Base-by-base conservation (phyloP, 768 basidiomycete species). In the Tylopilus subfusipes region DNA sequence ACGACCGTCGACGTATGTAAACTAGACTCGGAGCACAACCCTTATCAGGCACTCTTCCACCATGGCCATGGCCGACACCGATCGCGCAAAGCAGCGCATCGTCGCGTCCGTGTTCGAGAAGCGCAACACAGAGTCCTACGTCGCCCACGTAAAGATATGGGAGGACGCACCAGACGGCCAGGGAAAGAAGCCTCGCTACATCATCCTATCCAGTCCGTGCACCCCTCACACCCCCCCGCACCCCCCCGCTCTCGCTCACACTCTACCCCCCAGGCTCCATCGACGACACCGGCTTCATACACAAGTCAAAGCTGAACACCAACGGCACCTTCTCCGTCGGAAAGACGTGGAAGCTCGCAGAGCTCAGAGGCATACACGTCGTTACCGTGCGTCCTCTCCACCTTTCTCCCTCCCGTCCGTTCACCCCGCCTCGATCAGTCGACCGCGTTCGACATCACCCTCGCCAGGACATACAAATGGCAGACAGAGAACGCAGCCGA, bases 281-380 rank as follows among this genome's bases (percentile, higher is more conserved):
- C 55, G 81, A 81, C 59, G 83, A 84, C 24, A 72, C 76, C 44
- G 86, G 86, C 1, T 83, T 85, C 68, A 82, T 99, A 19, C 95
- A 99, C 81, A 99, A 99, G 73, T 93, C 95, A 2, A 98, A 98
- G 74, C 75, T 92, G 59, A 98, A 99, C 68, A 85, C 87, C 40
- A 98, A 98, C 66, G 88, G 90, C 31, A 82, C 92, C 0, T 98
- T 96, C 72, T 97, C 93, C 9, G 92, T 98, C 45, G 97, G 97
- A 7, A 99, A 99, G 76, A 93, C 96, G 2, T 99, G 97, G 97
- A 80, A 76, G 55, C 73, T 98, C 46, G 69, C 82, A 39, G 95
- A 98, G 70, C 78, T 98, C 62, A 82, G 89, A 57, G 83, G 75
- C 36, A 68, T 99, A 42, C 86, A 95, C 59, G 86, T 96, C 44